These are phyloP conservation scores for Fraxinus quadrangulata DNA, from an alignment of 257 asterid species.

Conservation along the genomic window DNA sequence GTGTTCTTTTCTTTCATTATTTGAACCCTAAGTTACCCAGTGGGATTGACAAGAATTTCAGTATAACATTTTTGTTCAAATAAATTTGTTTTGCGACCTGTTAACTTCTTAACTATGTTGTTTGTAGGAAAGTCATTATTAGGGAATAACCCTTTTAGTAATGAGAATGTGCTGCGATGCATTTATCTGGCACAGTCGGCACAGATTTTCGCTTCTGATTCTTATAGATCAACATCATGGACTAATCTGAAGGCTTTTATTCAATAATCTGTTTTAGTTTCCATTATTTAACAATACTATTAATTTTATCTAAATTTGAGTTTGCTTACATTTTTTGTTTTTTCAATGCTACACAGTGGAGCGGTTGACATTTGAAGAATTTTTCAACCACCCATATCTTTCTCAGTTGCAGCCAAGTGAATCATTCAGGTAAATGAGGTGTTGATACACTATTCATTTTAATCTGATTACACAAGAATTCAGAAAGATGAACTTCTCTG, in stretches of 20 bases:
- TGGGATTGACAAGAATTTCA: not conserved
- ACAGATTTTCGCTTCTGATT: not conserved
- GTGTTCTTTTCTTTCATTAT: not conserved
- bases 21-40: not conserved
- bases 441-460: constrained; percentile 18
- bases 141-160: not conserved
- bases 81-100: not conserved
- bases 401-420: constrained; percentile 59
- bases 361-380: constrained; percentile 91
- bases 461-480: constrained; percentile 17
- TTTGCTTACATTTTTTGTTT: not conserved
- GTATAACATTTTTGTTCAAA: constrained; percentile 1
- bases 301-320: not conserved
- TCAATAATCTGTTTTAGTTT: constrained; percentile 12
- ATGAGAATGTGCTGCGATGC: not conserved
- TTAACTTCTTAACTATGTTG: constrained; percentile 18
- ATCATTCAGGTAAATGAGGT: constrained; percentile 47
- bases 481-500: constrained; percentile 14
- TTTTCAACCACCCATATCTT: constrained; percentile 86
- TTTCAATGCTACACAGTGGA: constrained; percentile 53
- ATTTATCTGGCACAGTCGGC: constrained; percentile 6
- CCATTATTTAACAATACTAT: not conserved
- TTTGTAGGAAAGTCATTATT: not conserved
- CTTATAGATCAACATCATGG: constrained; percentile 8
- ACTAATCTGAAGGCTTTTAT: constrained; percentile 10